Conservation (phyloP, 148 eudicot species). For the Tetragonia tetragonoides region DNA sequence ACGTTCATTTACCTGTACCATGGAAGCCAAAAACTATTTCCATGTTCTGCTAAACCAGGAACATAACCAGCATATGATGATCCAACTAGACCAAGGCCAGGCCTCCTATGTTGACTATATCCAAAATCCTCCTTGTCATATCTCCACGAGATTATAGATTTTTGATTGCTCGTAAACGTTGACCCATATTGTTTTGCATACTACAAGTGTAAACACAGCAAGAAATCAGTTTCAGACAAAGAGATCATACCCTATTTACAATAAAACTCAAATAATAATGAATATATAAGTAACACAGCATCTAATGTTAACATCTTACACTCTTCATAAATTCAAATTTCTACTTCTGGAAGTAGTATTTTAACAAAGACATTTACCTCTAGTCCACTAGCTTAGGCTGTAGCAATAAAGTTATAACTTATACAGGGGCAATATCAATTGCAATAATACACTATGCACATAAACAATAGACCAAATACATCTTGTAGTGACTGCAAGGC, state of each 20-base stretch:
- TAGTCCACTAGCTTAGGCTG: not conserved
- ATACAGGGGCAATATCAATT: not conserved
- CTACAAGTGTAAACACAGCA: slow-evolving; percentile 12
- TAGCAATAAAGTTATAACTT: slow-evolving; percentile 1
- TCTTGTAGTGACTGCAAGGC: not conserved
- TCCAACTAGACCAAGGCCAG: slow-evolving; percentile 9
- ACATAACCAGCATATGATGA: slow-evolving; percentile 14
- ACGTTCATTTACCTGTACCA: slow-evolving; percentile 22
- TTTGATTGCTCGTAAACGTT: slow-evolving; percentile 9
- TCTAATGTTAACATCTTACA: not conserved
- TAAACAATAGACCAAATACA: not conserved
- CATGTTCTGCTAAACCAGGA: slow-evolving; percentile 19
- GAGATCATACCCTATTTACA: not conserved
- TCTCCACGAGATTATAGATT: slow-evolving; percentile 8
- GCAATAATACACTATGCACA: not conserved
- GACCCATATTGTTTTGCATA: slow-evolving; percentile 17
- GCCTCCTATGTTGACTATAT: slow-evolving; percentile 12
- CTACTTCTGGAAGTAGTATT: not conserved
- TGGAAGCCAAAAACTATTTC: slow-evolving; percentile 29
- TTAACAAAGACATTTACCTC: not conserved
- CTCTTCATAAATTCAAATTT: no score
- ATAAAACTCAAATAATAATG: not conserved
- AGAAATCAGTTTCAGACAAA: slow-evolving; percentile 9
- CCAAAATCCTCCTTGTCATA: slow-evolving; percentile 15
- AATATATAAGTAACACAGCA: not conserved